Base-by-base conservation (phyloP, 371 early-diverging fungal genomes). In the Racocetra persica region DNA sequence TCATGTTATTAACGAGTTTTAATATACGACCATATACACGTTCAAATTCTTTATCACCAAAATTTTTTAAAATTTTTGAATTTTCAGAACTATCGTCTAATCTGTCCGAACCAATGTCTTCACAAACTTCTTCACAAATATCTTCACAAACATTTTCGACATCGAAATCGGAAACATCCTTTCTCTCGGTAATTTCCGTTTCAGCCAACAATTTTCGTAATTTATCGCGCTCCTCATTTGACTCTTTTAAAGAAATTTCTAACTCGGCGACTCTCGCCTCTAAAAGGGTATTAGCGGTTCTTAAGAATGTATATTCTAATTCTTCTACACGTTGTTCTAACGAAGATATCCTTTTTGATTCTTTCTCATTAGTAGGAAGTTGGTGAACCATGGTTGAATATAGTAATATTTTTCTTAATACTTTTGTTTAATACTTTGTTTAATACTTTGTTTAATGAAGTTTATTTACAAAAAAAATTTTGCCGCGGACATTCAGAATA, bases 1-100 rank as follows among this genome's bases (percentile, higher is more conserved):
- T 79, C 79, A 79, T 79, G 28, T 66, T 79, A 16, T 79, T 69
- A n/a, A 79, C 28, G 8, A 79, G 28, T 41, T 67, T 79, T 63
- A 79, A 52, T 13, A 79, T 79, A 38, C 79, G 51, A 5, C 63
- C 79, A 55, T 67, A 79, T 32, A 62, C 41, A 69, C 28, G 41
- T 65, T 79, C 79, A 32, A 28, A 52, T 41, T 69, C 79, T n/a
- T 66, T 67, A 22, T 55, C 55, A 36, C 8, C 41, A 54, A n/a
- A 2, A 5, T n/a, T 38, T 14, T 16, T 20, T 14, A 24, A 26
- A 13, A 7, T 57, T 26, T 51, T 22, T 14, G 74, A 36, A 66
- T 24, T 66, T 63, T 63, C 63, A 1, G 28, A 22, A 28, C 28
- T n/a, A 38, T 36, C 49, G 13, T 49, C 69, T 49, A 10, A 2